These are phyloP conservation scores for Yamadazyma sp. DNA, from an alignment of 805 yeast genomes.

Conservation along the genomic window DNA sequence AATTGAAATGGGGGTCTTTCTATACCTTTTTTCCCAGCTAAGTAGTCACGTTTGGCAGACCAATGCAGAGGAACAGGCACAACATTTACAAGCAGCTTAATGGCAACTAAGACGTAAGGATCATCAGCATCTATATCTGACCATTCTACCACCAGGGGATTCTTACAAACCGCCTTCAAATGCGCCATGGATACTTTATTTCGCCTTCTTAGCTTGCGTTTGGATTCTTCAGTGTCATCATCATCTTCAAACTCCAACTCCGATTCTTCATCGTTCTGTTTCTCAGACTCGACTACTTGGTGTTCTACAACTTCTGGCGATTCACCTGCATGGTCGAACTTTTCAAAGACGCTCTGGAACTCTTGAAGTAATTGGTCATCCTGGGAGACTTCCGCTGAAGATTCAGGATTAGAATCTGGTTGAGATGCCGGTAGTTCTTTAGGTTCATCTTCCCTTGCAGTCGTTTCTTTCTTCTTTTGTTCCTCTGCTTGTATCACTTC, in stretches of 20 bases:
- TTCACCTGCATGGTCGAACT: too few species aligned
- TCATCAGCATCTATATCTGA: conserved; percentile 81
- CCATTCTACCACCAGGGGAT: conserved; percentile 84
- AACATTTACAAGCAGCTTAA: conserved; percentile 64
- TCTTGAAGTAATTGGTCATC: neutral
- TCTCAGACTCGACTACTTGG: neutral
- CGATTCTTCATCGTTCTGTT: conserved; percentile 3
- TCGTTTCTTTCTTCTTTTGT: too few species aligned
- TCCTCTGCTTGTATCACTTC: too few species aligned
- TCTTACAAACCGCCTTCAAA: conserved; percentile 57
- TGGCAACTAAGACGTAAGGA: conserved; percentile 61
- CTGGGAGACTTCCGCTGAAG: neutral
- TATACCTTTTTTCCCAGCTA: conserved; percentile 62
- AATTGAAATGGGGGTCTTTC: conserved; percentile 72
- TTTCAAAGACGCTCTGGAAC: conserved; percentile 6
- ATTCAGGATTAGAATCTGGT: neutral
- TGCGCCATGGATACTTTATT: conserved; percentile 64
- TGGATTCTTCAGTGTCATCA: conserved; percentile 34
- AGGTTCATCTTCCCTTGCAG: too few species aligned
- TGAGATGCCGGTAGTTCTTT: too few species aligned
- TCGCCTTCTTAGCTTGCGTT: conserved; percentile 50
- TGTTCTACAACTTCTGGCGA: neutral
- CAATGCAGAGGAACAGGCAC: conserved; percentile 85
- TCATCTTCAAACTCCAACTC: conserved; percentile 12
- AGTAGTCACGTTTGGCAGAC: conserved; percentile 74